A percentile compares a stretch with the other conserved stretches of the same genome.
Evolutionary conservation across 768 basidiomycete species (phyloP).

Genomic region (Suillus tomentosus): DNA sequence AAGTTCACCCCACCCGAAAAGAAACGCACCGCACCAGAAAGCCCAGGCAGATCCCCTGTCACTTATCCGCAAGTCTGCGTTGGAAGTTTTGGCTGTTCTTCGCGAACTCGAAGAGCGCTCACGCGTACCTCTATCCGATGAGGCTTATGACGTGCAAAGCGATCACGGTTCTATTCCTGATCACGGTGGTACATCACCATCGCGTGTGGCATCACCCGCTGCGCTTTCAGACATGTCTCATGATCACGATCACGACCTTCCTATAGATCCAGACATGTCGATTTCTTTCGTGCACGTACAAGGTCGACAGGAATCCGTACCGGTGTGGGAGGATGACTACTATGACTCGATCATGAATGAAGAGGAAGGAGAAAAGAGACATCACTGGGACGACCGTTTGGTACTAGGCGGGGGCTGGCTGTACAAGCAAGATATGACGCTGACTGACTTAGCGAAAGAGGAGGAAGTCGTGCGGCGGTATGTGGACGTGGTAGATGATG

Average conservation of each 20-base stretch:
- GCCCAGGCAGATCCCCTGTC: slow-evolving; percentile 59
- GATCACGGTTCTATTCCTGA: slow-evolving; percentile 51
- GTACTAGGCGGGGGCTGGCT: slow-evolving; percentile 84
- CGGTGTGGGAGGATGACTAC: slow-evolving; percentile 76
- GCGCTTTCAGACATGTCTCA: slow-evolving; percentile 40
- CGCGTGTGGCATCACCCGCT: slow-evolving; percentile 48
- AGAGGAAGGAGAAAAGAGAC: slow-evolving; percentile 56
- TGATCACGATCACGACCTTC: slow-evolving; percentile 29
- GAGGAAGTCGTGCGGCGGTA: slow-evolving; percentile 58
- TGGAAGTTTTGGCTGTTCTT: slow-evolving; percentile 82
- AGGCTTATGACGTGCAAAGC: slow-evolving; percentile 81
- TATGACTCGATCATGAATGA: slow-evolving; percentile 47
- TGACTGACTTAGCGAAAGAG: slow-evolving; percentile 59
- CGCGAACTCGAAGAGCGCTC: slow-evolving; percentile 79
- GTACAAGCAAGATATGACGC: slow-evolving; percentile 65
- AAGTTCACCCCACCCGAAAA: slow-evolving; percentile 36
- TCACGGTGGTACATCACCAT: slow-evolving; percentile 36
- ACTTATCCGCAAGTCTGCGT: slow-evolving; percentile 71
- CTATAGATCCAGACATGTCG: slow-evolving; percentile 57
- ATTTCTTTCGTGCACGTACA: slow-evolving; percentile 73
- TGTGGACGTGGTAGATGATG: slow-evolving; percentile 77
- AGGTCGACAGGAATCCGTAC: slow-evolving; percentile 62
- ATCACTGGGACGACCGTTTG: slow-evolving; percentile 80
- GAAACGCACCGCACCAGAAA: slow-evolving; percentile 34
- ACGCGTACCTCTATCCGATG: slow-evolving; percentile 75